Base-by-base conservation (phyloP, 177 flowering plant species). In the Tripterygium wilfordii region DNA sequence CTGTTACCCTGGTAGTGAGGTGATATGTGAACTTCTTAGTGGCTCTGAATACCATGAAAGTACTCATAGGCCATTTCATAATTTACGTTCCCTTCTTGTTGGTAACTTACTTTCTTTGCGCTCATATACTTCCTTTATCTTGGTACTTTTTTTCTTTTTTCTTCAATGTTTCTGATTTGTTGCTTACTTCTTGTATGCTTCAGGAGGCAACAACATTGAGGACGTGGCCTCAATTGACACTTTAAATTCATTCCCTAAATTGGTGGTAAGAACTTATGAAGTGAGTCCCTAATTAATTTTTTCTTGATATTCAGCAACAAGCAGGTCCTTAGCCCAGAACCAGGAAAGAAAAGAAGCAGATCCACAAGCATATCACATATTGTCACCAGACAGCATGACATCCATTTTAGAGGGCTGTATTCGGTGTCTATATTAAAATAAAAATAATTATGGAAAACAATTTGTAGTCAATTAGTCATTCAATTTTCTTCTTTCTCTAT, bases 131-230 rank as follows among this genome's bases (percentile, higher is more conserved):
- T 50, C 41, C 2, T 36, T n/a, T n/a, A n/a, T n/a, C n/a, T n/a
- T n/a, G n/a, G n/a, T 32, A 2, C n/a, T 36, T 59, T 8, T 10
- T 15, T 14, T 12, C 15, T 29, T 18, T 22, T 9, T 15, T 36
- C n/a, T 23, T 8, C 29, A 22, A 17, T 42, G 35, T 20, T 42
- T 58, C 49, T 39, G 30, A 21, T 39, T 42, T 35, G 31, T 57
- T 48, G 16, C 20, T 22, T 29, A 38, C 19, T 31, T 8, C 13
- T 55, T 40, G 19, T 38, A 20, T 75, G 57, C 53, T 58, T 38
- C 78, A 92, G 99, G 97, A 41, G 75, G 74, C 49, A 92, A 92
- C 69, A 68, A 60, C 43, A 78, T 92, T 65, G 70, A 61, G 31
- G 88, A 89, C 67, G 54, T 75, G 57, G 64, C 66, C 36, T 80